Conservation (phyloP, 371 early-diverging fungal genomes). For the Blakeslea trispora region DNA sequence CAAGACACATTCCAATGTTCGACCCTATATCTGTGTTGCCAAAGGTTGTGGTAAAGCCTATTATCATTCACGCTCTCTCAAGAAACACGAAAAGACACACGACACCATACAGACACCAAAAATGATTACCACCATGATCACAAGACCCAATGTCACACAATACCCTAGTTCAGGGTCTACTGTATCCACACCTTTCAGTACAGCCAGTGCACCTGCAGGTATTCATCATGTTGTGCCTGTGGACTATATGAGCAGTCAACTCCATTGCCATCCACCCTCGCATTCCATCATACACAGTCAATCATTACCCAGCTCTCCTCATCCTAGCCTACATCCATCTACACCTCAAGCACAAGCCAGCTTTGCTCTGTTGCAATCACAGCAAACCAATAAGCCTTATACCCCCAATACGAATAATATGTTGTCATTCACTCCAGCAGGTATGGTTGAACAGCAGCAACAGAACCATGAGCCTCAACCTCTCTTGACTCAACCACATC, state of each 20-base stretch:
- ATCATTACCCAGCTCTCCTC: slow-evolving; percentile 22
- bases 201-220: slow-evolving; percentile 6
- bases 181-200: slow-evolving; percentile 10
- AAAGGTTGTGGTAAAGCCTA: slow-evolving; percentile 74
- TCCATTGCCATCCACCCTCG: slow-evolving; percentile 1
- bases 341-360: not conserved
- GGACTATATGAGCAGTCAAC: slow-evolving; percentile 30
- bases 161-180: not conserved
- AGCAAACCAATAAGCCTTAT: slow-evolving; percentile 20
- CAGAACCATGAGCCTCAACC: slow-evolving; percentile 1
- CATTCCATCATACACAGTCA: slow-evolving; percentile 21
- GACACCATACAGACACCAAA: too few species aligned
- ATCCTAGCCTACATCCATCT: slow-evolving; percentile 9
- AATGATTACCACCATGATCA: slow-evolving; percentile 10
- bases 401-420: slow-evolving; percentile 24
- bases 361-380: slow-evolving; percentile 13
- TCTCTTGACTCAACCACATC: slow-evolving; percentile 1
- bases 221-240: slow-evolving; percentile 10
- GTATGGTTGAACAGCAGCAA: slow-evolving; percentile 32
- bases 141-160: slow-evolving; percentile 22
- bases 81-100: slow-evolving; percentile 76
- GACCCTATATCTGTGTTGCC: slow-evolving; percentile 66
- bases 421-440: slow-evolving; percentile 33
- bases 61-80: slow-evolving; percentile 78
- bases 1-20: slow-evolving; percentile 82